Base-by-base conservation (phyloP, 140 eudicot species). In the Stevia rebaudiana region DNA sequence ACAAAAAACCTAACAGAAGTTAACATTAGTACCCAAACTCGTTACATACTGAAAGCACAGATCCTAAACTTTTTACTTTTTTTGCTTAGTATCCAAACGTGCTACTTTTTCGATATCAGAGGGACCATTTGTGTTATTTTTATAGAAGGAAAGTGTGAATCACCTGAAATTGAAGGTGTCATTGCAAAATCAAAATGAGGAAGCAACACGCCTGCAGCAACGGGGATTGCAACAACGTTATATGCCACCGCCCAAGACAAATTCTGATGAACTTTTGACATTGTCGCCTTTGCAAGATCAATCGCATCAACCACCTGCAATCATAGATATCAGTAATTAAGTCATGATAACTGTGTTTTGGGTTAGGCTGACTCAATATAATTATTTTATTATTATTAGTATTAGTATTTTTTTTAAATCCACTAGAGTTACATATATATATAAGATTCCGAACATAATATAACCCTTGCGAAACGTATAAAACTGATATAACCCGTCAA, bases 161-260 rank as follows among this genome's bases (percentile, higher is more conserved):
- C 18, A 87, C 97, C 97, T 68, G 97, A 90, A 71, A 90, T 82
- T 41, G 97, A 90, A 64, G 97, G 97, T 11, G 97, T 90, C 97
- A 90, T 90, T 25, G 97, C 97, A 71, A 86, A 90, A 82, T 90
- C 91, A 44, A 86, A 87, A 48, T 84, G 83, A 35, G 97, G 97
- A 80, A 90, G 95, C 40, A 90, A 68, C 11, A 82, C 52, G 8
- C 97, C 95, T 33, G 97, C 95, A 39, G 97, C 97, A 71, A 90
- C 57, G 37, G 97, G 97, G 65, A 90, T 81, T 8, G 94, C 94
- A 40, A 90, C 80, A 69, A 84, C 73, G 60, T 90, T 90, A 74
- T 90, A 90, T 39, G 94, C 97, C 18, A 90, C 95, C 8, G 97
- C 97, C 97, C 97, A 90, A 8, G 85, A 73, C 67, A 90, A 73